These are phyloP conservation scores for Fusarium sublunatum DNA, from an alignment of 2,329 filamentous ascomycete genomes.

Conservation along the genomic window DNA sequence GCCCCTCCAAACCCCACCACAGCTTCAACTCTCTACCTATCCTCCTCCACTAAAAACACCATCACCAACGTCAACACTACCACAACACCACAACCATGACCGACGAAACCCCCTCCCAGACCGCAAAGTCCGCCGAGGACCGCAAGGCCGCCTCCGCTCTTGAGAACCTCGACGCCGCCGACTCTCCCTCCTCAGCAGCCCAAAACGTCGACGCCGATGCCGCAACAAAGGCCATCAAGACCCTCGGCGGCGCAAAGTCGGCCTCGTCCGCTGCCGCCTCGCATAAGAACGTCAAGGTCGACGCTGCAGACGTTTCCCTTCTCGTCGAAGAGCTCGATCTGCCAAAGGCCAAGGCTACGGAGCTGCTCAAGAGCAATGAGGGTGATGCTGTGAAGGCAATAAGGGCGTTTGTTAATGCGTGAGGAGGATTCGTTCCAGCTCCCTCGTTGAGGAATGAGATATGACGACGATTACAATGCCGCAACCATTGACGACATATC, in stretches of 20 bases:
- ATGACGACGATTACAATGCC: too few species aligned
- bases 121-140: conserved; percentile 77
- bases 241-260: conserved; percentile 57
- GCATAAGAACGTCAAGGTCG: conserved; percentile 77
- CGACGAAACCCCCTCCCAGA: conserved; percentile 60
- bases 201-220: conserved; percentile 76
- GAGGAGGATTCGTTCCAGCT: neutral
- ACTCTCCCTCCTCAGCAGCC: conserved; percentile 55
- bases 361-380: conserved; percentile 77
- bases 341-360: conserved; percentile 76
- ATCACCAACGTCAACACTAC: conserved; percentile 55
- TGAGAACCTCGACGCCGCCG: conserved; percentile 71
- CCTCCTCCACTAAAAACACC: too few species aligned
- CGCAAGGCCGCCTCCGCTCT: conserved; percentile 81
- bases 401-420: conserved; percentile 61
- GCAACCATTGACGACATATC: too few species aligned
- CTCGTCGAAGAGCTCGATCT: conserved; percentile 80
- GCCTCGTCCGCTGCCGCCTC: conserved; percentile 45
- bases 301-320: conserved; percentile 75
- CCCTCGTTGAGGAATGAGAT: too few species aligned
- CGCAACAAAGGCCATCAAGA: conserved; percentile 77
- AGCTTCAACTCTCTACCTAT: conserved; percentile 19
- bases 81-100: conserved; percentile 67
- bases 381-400: conserved; percentile 77
- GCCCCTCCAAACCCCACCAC: conserved; percentile 34